Conservation (phyloP, 2,329 filamentous ascomycete species). For the Colletotrichum spinosum region DNA sequence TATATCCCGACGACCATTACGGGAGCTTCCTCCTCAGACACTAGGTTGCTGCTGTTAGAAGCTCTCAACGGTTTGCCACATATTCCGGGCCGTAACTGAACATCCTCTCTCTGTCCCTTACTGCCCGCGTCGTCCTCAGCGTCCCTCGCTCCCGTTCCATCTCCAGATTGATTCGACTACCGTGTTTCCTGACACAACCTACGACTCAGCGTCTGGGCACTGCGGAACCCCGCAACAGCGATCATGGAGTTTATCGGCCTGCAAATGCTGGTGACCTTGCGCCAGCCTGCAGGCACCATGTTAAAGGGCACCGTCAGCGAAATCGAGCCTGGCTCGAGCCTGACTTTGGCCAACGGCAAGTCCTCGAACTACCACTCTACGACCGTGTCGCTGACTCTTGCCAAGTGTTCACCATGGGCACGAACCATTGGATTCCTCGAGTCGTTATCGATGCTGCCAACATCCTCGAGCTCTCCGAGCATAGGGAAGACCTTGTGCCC, state of each 20-base stretch:
- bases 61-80: slow-evolving; percentile 10
- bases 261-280: slow-evolving; percentile 79
- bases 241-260: slow-evolving; percentile 81
- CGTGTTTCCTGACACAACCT: slow-evolving; percentile 20
- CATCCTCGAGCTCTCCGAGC: slow-evolving; percentile 58
- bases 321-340: slow-evolving; percentile 73
- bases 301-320: slow-evolving; percentile 78
- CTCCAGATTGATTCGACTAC: slow-evolving; percentile 1
- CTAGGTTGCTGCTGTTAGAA: no score
- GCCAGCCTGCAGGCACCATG: slow-evolving; percentile 70
- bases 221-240: slow-evolving; percentile 24
- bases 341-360: slow-evolving; percentile 80
- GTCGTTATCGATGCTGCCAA: slow-evolving; percentile 59
- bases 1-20: neutral
- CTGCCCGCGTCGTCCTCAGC: neutral
- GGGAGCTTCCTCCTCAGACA: no score
- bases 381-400: slow-evolving; percentile 10
- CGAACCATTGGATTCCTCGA: slow-evolving; percentile 51
- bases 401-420: slow-evolving; percentile 53
- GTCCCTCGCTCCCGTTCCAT: neutral
- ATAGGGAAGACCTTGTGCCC: slow-evolving; percentile 46
- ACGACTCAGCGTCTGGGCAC: slow-evolving; percentile 25
- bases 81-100: neutral
- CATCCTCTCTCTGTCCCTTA: neutral
- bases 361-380: slow-evolving; percentile 12